These are phyloP conservation scores for Iris pallida DNA, from an alignment of 116 monocot genomes.

Conservation along the genomic window DNA sequence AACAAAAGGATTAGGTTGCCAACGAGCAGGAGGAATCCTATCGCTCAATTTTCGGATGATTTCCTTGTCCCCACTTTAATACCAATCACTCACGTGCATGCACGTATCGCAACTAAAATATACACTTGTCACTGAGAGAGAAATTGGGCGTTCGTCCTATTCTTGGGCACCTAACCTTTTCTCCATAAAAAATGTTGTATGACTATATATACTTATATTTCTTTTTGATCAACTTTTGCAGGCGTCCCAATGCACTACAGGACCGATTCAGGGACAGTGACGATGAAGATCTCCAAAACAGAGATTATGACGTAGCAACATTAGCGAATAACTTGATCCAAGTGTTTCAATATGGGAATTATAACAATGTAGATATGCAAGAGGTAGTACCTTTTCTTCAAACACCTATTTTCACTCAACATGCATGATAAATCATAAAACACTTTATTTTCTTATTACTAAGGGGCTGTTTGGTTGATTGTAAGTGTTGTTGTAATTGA, in stretches of 20 bases:
- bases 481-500: too few relatives aligned
- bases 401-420: not conserved
- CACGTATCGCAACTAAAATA: too few relatives aligned
- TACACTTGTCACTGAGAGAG: too few relatives aligned
- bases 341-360: conserved; percentile 43
- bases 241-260: conserved; percentile 43
- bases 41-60: too few relatives aligned
- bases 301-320: conserved; percentile 52
- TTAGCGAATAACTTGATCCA: conserved; percentile 51
- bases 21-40: too few relatives aligned
- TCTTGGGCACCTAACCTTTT: too few relatives aligned
- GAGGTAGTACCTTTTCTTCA: conserved; percentile 18
- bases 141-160: too few relatives aligned
- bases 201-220: too few relatives aligned
- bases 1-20: too few relatives aligned
- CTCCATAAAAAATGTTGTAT: too few relatives aligned
- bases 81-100: too few relatives aligned
- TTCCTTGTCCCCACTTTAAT: too few relatives aligned
- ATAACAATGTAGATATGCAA: conserved; percentile 36
- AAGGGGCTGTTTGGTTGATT: not conserved
- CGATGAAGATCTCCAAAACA: conserved; percentile 42
- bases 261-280: conserved; percentile 40
- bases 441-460: not conserved
- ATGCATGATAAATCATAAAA: not conserved
- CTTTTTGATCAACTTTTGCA: not conserved